Conservation (phyloP, 768 basidiomycete species). For the Heimioporus sp. region DNA sequence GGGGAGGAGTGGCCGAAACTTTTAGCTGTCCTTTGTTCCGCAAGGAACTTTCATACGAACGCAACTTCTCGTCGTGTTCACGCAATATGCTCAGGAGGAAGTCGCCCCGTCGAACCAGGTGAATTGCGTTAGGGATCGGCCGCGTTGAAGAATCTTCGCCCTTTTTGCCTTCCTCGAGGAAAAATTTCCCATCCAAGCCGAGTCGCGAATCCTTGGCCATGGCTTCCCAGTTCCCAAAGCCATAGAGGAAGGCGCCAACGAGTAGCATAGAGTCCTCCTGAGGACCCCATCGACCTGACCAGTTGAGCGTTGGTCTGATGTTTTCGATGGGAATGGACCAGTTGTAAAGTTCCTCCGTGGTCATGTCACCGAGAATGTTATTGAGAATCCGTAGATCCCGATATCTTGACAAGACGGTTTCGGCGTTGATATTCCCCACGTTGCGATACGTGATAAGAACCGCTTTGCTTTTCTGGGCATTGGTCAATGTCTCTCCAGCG, state of each 20-base stretch:
- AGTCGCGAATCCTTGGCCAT: slow-evolving; percentile 89
- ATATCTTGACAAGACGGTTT: slow-evolving; percentile 88
- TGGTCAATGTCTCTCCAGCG: slow-evolving; percentile 85
- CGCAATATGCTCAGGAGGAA: slow-evolving; percentile 82
- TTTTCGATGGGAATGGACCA: slow-evolving; percentile 92
- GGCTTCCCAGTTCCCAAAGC: slow-evolving; percentile 96
- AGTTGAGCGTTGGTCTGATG: slow-evolving; percentile 91
- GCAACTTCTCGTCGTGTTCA: slow-evolving; percentile 89
- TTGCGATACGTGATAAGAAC: slow-evolving; percentile 89
- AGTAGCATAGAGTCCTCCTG: slow-evolving; percentile 93
- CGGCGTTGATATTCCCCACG: slow-evolving; percentile 94
- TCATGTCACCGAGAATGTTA: slow-evolving; percentile 67
- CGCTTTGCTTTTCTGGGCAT: slow-evolving; percentile 96
- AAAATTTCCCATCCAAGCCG: slow-evolving; percentile 88
- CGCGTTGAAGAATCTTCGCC: slow-evolving; percentile 79
- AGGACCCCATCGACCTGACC: slow-evolving; percentile 94
- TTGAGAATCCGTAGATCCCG: slow-evolving; percentile 88
- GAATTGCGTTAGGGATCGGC: slow-evolving; percentile 96
- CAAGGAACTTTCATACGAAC: slow-evolving; percentile 81
- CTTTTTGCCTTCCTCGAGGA: slow-evolving; percentile 97
- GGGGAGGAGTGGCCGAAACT: slow-evolving; percentile 72
- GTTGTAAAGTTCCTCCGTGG: slow-evolving; percentile 63
- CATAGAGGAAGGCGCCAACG: slow-evolving; percentile 89
- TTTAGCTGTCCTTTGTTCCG: slow-evolving; percentile 69
- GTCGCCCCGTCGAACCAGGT: slow-evolving; percentile 95